Base-by-base conservation (phyloP, 176 grass and related monocot genomes). In the Thinopyrum elongatum region DNA sequence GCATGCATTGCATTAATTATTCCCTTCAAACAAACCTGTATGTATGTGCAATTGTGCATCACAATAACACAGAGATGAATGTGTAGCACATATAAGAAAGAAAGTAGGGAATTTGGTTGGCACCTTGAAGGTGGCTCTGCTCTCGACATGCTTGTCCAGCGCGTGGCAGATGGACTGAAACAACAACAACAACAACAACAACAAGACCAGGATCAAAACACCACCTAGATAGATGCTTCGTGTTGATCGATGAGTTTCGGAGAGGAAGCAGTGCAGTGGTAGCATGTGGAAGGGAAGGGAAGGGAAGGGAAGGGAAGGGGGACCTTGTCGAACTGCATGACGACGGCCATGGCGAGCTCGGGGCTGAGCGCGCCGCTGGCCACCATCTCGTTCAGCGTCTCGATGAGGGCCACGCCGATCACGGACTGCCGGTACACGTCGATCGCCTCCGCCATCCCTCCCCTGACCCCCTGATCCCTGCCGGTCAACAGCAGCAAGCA, bases 321-420 rank as follows among this genome's bases (percentile, higher is more conserved):
- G 46, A 98, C 95, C 96, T 95, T 89, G 86, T 98, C 96, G 58
- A 98, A 98, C 79, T 94, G 93, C 74, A 95, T 70, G 19, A 95
- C 86, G 51, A 98, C 96, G 79, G 92, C 84, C 22, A 95, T 91
- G 44, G 96, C 96, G 58, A 95, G 90, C 84, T 95, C 90, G 22
- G 91, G 96, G 69, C 60, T 86, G 62, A 98, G 65, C 5, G 64
- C 83, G 10, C 90, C 91, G 82, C 58, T 88, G 34, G 71, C 82
- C 17, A 98, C 96, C 84, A 98, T 93, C 13, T 98, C 91, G 79
- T 94, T 91, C 78, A 98, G 69, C 53, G 93, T 86, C n/a, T 95
- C 90, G 39, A 88, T 95, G 75, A 95, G 93, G 81, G 88, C 86
- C 86, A 81, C 89, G 73, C 96, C 93, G 84, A 98, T 89, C 49